Evolutionary conservation across 1,284 basidiomycete genomes (phyloP), one percentile per base, ranked within the genome.

Genomic region (Sporisorium scitamineum): DNA sequence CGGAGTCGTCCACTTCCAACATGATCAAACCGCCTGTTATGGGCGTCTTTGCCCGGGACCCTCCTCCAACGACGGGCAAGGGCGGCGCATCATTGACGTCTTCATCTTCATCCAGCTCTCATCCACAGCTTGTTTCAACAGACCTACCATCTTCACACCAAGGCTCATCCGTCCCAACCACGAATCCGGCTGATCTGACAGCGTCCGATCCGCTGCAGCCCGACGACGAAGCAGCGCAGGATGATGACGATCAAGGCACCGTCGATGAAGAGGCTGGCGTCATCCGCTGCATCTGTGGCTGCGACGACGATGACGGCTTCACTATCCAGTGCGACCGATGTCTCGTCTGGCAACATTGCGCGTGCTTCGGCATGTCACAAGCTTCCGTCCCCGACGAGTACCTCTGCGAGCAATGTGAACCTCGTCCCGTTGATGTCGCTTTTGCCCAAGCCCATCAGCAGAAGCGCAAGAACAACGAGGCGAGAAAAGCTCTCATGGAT

Each of bases 291-390:
- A 92, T 93, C 56, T 94, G 93, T 81, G 90, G 77, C 9, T 85
- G 81, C 70, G 87, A 89, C 47, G 89, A 91, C 79, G 95, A 95
- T 86, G 94, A 95, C 84, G 94, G 94, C 18, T 95, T 94, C 87
- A 93, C 92, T 18, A 94, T 97, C 65, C 93, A 93, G 27, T 97
- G 95, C 86, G 95, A 97, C 85, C 87, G 89, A 57, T 97, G 95
- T 85, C 89, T 90, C 26, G 90, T 93, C 20, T 97, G 95, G 94
- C 93, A 93, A 81, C 95, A 97, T 86, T 92, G 90, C 8, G 91
- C 91, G 6, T 97, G 95, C 86, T 94, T 95, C 80, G 81, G 44
- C 87, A 88, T 34, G 88, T 89, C 82, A 2, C 81, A 81, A 45
- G 73, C 79, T n/a, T 81, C 78, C 34, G 91, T 94, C 0, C 94